A percentile compares a stretch with the other conserved stretches of the same genome.
Conservation (phyloP, 805 yeast genomes). For the Nakazawaea peltata region DNA sequence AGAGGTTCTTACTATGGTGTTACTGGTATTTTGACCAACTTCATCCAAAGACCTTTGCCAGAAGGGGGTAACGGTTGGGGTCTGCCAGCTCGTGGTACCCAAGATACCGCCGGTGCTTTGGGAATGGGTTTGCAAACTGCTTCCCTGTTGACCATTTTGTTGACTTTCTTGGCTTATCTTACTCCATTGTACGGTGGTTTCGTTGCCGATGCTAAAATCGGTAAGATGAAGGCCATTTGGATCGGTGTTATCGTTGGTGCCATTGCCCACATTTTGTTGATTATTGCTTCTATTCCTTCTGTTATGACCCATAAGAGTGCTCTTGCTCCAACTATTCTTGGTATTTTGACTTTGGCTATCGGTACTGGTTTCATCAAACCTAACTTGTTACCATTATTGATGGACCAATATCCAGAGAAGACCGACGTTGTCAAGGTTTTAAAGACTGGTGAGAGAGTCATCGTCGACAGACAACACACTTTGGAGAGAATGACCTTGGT, state of each 20-base stretch:
- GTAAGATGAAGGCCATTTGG: conserved; percentile 41
- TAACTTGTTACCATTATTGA: conserved; percentile 38
- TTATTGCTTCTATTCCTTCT: conserved; percentile 41
- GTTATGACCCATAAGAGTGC: conserved; percentile 30
- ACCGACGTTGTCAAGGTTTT: conserved; percentile 50
- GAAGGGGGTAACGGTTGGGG: conserved; percentile 37
- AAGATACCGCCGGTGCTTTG: conserved; percentile 42
- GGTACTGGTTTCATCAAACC: conserved; percentile 52
- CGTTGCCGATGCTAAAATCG: conserved; percentile 39
- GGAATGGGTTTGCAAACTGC: conserved; percentile 36
- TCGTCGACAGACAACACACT: conserved; percentile 38
- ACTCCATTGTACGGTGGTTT: conserved; percentile 47
- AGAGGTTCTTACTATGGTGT: conserved; percentile 47
- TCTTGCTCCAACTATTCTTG: conserved; percentile 33
- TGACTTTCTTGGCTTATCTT: conserved; percentile 41
- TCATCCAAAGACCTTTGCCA: conserved; percentile 45
- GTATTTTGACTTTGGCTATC: conserved; percentile 28
- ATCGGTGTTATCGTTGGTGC: conserved; percentile 39
- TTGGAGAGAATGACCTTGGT: conserved; percentile 31
- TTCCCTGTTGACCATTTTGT: conserved; percentile 36
- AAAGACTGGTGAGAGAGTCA: conserved; percentile 58
- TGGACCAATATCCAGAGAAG: conserved; percentile 58
- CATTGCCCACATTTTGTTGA: conserved; percentile 37
- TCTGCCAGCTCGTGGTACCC: conserved; percentile 25
- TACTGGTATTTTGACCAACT: conserved; percentile 35